Evolutionary conservation across 169 alveolate species (phyloP).

Genomic region (Theileria orientalis): DNA sequence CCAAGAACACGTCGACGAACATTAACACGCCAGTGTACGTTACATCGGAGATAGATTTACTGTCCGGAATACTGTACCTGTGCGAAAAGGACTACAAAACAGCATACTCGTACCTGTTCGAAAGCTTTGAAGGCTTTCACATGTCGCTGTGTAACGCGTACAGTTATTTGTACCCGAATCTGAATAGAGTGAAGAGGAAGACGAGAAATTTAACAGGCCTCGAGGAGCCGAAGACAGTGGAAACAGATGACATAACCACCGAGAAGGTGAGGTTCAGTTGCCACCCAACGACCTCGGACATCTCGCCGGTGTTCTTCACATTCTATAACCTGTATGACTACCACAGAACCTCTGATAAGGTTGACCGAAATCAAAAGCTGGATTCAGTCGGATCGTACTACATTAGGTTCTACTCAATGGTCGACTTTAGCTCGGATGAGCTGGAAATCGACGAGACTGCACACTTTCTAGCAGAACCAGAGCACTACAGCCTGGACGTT

Average conservation of each 20-base stretch:
- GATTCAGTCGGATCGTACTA: constrained; percentile 53
- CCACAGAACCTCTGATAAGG: background rate
- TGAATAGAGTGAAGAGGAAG: constrained; percentile 62
- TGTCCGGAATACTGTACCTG: constrained; percentile 80
- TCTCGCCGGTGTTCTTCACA: constrained; percentile 63
- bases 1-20: constrained; percentile 90
- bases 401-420: constrained; percentile 57
- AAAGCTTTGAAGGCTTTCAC: constrained; percentile 93
- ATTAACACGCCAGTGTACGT: constrained; percentile 92
- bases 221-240: constrained; percentile 25
- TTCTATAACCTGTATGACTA: constrained; percentile 50
- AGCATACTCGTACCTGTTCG: constrained; percentile 93
- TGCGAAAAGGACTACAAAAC: constrained; percentile 89
- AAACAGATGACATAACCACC: constrained; percentile 40
- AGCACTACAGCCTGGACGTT: constrained; percentile 29
- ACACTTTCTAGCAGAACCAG: constrained; percentile 10
- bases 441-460: constrained; percentile 14
- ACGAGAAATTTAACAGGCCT: constrained; percentile 36
- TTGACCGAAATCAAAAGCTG: background rate
- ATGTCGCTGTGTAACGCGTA: constrained; percentile 75
- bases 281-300: constrained; percentile 68
- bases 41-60: constrained; percentile 93
- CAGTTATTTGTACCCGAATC: constrained; percentile 67
- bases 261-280: constrained; percentile 62
- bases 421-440: constrained; percentile 39